These are phyloP conservation scores for Epichloe aotearoae DNA, from an alignment of 2,329 filamentous ascomycete genomes.

Conservation along the genomic window DNA sequence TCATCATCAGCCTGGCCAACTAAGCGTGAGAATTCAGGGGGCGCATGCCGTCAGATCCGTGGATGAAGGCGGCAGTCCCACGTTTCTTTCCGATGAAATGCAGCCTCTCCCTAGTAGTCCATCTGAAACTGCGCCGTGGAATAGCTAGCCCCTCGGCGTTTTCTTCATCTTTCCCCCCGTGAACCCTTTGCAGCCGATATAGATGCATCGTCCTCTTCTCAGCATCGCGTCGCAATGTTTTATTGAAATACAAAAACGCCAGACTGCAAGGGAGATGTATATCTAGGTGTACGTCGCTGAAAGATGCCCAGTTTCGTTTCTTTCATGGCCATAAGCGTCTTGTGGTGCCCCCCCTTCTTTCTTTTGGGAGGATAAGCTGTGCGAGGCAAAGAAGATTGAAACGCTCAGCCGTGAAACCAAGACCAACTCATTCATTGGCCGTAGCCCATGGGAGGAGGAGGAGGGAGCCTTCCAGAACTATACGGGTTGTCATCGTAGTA, in stretches of 20 bases:
- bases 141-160: too few species aligned
- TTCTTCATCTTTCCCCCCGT: too few species aligned
- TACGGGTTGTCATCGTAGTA: constrained; percentile 37
- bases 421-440: constrained; percentile 3
- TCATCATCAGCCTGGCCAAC: background rate
- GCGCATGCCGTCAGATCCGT: too few species aligned
- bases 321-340: background rate
- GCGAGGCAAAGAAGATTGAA: too few species aligned
- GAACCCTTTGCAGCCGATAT: background rate
- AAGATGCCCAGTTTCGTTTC: background rate
- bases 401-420: too few species aligned
- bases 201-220: background rate
- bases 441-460: constrained; percentile 16
- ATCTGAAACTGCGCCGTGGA: too few species aligned
- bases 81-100: too few species aligned
- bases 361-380: too few species aligned
- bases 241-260: background rate
- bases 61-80: too few species aligned
- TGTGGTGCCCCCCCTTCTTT: background rate
- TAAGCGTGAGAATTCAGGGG: too few species aligned
- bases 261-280: background rate
- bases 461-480: constrained; percentile 25
- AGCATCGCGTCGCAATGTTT: background rate
- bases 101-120: too few species aligned
- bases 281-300: background rate